phyloP scores from a whole-genome alignment of 208 protist genomes.

The Leptomonas seymouri region DNA sequence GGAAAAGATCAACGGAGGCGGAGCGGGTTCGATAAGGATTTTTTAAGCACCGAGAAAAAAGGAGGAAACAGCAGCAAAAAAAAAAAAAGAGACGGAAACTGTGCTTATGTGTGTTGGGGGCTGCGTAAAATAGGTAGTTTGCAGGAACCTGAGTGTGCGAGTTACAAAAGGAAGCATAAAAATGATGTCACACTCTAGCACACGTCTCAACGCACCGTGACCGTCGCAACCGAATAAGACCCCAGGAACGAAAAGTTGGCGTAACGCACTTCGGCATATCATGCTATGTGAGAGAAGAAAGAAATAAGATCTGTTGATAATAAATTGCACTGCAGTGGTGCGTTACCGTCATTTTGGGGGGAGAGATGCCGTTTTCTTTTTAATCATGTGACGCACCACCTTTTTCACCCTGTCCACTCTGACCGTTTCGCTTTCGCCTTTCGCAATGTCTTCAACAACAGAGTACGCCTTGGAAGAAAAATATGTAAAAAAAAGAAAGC shows the following conservation, averaged over 20 bases:
- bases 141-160: no score
- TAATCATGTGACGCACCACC: not conserved
- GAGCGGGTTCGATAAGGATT: not conserved
- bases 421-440: not conserved
- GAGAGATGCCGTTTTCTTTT: not conserved
- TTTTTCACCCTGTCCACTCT: not conserved
- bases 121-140: not conserved
- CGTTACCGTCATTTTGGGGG: not conserved
- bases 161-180: not conserved
- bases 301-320: not conserved
- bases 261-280: not conserved
- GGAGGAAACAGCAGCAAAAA: not conserved
- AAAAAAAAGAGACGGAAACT: not conserved
- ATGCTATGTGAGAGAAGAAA: not conserved
- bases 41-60: not conserved
- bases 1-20: not conserved
- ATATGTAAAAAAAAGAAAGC: not conserved
- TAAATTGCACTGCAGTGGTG: not conserved
- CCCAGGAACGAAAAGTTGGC: not conserved
- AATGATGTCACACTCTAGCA: not conserved
- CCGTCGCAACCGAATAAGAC: not conserved
- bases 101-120: not conserved
- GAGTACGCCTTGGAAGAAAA: not conserved
- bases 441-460: no score
- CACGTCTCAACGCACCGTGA: not conserved